These are phyloP conservation scores for Colletotrichum sp. DNA, from an alignment of 2,329 filamentous ascomycete species.

Conservation along the genomic window DNA sequence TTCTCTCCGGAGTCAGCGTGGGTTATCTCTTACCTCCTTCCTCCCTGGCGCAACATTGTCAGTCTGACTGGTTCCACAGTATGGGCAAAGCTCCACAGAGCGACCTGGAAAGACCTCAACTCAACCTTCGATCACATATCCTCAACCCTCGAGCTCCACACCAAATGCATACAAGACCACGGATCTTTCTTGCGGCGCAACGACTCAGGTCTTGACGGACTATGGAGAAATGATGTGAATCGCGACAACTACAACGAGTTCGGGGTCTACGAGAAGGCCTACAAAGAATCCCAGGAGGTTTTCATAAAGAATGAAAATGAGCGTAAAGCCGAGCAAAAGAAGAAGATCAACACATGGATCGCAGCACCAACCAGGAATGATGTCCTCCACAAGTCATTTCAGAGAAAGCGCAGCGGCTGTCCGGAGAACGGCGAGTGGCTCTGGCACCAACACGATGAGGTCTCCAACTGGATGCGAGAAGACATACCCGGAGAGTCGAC, in stretches of 20 bases:
- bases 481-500: slow-evolving; percentile 25
- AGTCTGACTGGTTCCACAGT: background rate
- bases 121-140: background rate
- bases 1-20: background rate
- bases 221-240: too few species aligned
- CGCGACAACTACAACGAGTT: background rate
- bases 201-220: background rate
- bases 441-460: background rate
- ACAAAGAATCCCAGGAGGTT: background rate
- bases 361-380: background rate
- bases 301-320: background rate
- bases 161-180: background rate
- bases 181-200: background rate
- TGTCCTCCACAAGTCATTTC: background rate
- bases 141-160: background rate
- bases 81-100: slow-evolving; percentile 7
- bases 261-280: background rate
- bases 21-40: background rate
- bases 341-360: background rate
- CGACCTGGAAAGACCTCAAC: slow-evolving; percentile 10
- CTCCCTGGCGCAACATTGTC: background rate
- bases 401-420: background rate
- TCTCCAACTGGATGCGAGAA: slow-evolving; percentile 18
- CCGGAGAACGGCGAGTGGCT: slow-evolving; percentile 14
- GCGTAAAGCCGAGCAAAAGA: background rate